Base-by-base conservation (phyloP, 1,284 basidiomycete species). In the Rhodotorula sp. region DNA sequence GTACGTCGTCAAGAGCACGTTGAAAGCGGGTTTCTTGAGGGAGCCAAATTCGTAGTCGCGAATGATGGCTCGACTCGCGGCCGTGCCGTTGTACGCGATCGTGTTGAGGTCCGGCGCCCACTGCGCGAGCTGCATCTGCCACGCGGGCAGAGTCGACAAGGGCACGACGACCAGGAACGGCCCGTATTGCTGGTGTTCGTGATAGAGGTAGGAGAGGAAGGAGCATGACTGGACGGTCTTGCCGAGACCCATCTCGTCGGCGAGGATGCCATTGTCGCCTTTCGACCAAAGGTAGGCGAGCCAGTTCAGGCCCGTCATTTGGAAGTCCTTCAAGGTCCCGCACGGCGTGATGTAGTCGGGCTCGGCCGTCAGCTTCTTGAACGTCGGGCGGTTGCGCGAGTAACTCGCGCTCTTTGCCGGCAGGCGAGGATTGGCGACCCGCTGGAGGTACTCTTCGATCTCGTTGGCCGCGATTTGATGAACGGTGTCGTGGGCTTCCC, bases 181-280 rank as follows among this genome's bases (percentile, higher is more conserved):
- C 0, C 97, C 97, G 80, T 92, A 97, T 81, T 99, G 95, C 68
- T 91, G 87, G 83, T 91, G 85, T 75, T 92, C 87, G 81, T 99
- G 93, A 85, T 92, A 97, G 66, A 99, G 90, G 80, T 93, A 99
- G 0, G 93, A 95, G 48, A 99, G 85, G 84, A 97, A 97, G 0
- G 94, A 84, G 28, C 98, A 95, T 0, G 94, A 97, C 84, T 99
- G 97, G 16, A 99, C 95, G 10, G 95, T 85, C 87, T 99, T 99
- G 66, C 97, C 97, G 26, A 99, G 89, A 81, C 97, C 97, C 97
- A 99, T 99, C 86, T 99, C 97, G 80, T 99, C 97, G 1, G 97
- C 97, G 45, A 99, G 84, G 76, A 99, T 98, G 47, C 97, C 97
- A 79, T 98, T 98, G 78, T 97, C 91, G 31, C 92, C 92, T 77